Evolutionary conservation across 164 flowering plant species (phyloP), one percentile per base, ranked within the genome.

Genomic region (Warburgia ugandensis): DNA sequence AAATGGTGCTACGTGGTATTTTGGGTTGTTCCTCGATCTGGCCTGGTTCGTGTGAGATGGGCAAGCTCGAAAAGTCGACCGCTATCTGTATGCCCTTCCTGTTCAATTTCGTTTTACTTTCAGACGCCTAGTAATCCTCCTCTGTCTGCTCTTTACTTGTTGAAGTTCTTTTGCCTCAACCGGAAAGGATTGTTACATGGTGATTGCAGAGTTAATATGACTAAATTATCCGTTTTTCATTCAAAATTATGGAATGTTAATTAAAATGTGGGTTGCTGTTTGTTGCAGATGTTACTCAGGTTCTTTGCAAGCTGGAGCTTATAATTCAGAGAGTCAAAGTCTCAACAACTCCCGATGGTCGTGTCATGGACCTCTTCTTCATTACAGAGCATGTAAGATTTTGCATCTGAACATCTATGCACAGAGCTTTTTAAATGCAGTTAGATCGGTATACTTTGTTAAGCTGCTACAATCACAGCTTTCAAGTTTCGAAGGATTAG

Each of bases 1-100:
- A 80, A 58, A 62, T 90, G 97, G 97, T 90, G 97, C 62, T 86
- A 80, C 58, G 53, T 90, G 20, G 77, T 89, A 8, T 57, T 86
- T 16, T 80, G 90, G 94, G 86, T 81, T 43, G 66, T 69, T 52
- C 84, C 85, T 41, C 62, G 52, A 20, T 36, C 68, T 23, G 57
- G 56, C 19, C 68, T 72, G 1, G 52, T 23, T 14, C 59, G 23
- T 19, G 67, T 89, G 30, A 73, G 72, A 46, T 89, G 94, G 94
- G 60, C 59, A 26, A 82, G 77, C 63, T 70, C 86, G 66, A 84
- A 84, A 61, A 71, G 45, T 33, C 73, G 81, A 6, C 78, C 86
- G 16, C 40, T 75, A 31, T 72, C 81, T 4, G 72, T 62, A 0
- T 90, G 94, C 48, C 97, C 95, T 19, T 71, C 92, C 0, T 69